Evolutionary conservation across 2,329 filamentous ascomycete genomes (phyloP), one percentile per base, ranked within the genome.

Genomic region (Paecilomyces sp.): DNA sequence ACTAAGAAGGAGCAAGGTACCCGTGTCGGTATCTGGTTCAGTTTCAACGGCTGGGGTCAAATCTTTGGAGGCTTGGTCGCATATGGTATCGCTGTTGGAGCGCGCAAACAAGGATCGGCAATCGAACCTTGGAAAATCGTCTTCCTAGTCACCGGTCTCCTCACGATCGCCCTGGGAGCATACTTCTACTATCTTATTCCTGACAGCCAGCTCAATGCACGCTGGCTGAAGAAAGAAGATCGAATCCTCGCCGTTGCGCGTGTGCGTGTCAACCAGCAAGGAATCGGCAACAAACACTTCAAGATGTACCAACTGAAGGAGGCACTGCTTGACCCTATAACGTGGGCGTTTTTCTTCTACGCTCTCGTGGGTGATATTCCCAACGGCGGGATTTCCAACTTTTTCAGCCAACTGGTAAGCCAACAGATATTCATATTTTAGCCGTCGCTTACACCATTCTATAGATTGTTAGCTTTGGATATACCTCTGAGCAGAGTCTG

Each of bases 241-340:
- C 84, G 85, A 12, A 70, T 85, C 0, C 79, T 91, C 51, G 88
- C 87, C 0, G 77, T 92, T 28, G 89, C 91, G 63, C 81, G 90
- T 0, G 84, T 93, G 5, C 81, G 89, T 0, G 80, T 85, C 24
- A 93, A 93, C 66, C 85, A 91, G 69, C 90, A 90, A 61, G 90
- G 90, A 0, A 86, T 89, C 15, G 88, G 87, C 1, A 88, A 85
- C 62, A 85, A 86, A 63, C 81, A 88, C 62, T 89, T 88, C 73
- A 88, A 88, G 63, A 79, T 81, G 75, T 80, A 83, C 24, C 90
- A 94, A 63, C 77, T 88, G 1, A 77, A 82, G 15, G 84, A 87
- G 64, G 82, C 84, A 0, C 66, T 87, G 6, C 60, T 76, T 3
- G 84, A 87, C 63, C 84, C 83, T 0, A 74, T 85, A 71, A 81